phyloP scores from a whole-genome alignment of 805 yeast genomes.

The Starmerella scarabaei region DNA sequence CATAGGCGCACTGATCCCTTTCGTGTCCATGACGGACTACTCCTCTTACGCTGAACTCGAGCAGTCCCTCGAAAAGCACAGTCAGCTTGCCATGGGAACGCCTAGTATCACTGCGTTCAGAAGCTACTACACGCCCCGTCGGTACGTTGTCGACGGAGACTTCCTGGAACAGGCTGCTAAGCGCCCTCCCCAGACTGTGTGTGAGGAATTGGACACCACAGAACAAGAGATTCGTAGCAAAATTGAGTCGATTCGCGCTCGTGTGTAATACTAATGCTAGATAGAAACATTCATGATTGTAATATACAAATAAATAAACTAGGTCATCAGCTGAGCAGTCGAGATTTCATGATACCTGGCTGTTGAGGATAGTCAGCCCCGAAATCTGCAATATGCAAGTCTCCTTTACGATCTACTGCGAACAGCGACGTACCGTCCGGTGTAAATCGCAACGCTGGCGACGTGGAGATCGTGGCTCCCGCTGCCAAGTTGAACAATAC shows the following conservation, averaged over 20 bases:
- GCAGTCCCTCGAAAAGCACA: conserved; percentile 23
- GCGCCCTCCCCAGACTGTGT: conserved; percentile 16
- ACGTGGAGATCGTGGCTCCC: conserved; percentile 56
- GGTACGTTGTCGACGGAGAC: conserved; percentile 78
- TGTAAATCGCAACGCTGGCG: conserved; percentile 69
- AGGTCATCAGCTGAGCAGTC: conserved; percentile 17
- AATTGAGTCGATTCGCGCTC: not conserved
- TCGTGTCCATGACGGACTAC: conserved; percentile 48
- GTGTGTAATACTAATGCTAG: not conserved
- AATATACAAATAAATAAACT: not conserved
- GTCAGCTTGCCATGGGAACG: conserved; percentile 7
- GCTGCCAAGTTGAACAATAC: conserved; percentile 66
- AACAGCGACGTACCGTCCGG: conserved; percentile 69
- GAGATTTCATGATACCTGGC: conserved; percentile 26
- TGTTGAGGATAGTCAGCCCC: conserved; percentile 67
- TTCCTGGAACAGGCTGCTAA: conserved; percentile 45
- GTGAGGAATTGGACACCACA: conserved; percentile 27
- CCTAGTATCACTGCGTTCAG: conserved; percentile 37
- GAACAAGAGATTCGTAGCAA: conserved; percentile 20
- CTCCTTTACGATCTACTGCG: conserved; percentile 70
- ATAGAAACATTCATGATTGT: too few relatives aligned
- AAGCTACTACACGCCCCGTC: conserved; percentile 69
- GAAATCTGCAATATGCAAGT: conserved; percentile 68
- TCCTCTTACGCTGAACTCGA: conserved; percentile 47
- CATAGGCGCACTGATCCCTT: conserved; percentile 59